Conservation (phyloP, 331 rosid genomes). For the Cucumis variabilis region DNA sequence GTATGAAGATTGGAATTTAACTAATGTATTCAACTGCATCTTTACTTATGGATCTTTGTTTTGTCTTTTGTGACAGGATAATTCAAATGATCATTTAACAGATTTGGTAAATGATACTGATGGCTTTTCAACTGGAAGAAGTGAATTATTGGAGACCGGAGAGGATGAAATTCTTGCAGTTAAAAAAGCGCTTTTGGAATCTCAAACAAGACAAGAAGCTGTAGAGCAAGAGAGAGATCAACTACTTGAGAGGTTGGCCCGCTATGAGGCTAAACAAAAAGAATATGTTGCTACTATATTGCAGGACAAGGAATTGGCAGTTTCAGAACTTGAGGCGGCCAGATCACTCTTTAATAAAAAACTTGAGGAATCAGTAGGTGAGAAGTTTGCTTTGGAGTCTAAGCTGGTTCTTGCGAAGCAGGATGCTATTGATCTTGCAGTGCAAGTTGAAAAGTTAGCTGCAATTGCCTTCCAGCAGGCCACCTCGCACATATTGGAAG, state of each 20-base stretch:
- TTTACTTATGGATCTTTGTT: slow-evolving; percentile 43
- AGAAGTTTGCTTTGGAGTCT: slow-evolving; percentile 64
- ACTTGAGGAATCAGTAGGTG: slow-evolving; percentile 65
- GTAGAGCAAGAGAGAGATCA: slow-evolving; percentile 69
- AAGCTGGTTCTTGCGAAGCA: slow-evolving; percentile 74
- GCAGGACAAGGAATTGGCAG: slow-evolving; percentile 71
- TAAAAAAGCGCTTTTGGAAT: slow-evolving; percentile 58
- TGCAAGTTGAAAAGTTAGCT: slow-evolving; percentile 79
- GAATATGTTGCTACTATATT: slow-evolving; percentile 58
- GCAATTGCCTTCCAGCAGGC: slow-evolving; percentile 81
- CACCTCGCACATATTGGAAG: slow-evolving; percentile 76
- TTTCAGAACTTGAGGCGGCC: slow-evolving; percentile 66
- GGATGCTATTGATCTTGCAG: slow-evolving; percentile 80
- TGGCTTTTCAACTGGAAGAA: slow-evolving; percentile 45
- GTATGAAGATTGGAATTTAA: neutral
- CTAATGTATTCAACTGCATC: slow-evolving; percentile 15
- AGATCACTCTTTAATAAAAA: slow-evolving; percentile 58
- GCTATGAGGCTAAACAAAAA: slow-evolving; percentile 57
- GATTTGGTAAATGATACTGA: slow-evolving; percentile 47
- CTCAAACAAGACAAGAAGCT: slow-evolving; percentile 52
- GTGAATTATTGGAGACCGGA: slow-evolving; percentile 40
- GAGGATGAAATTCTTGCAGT: slow-evolving; percentile 51
- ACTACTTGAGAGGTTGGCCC: slow-evolving; percentile 64
- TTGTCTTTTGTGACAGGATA: slow-evolving; percentile 55
- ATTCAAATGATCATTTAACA: slow-evolving; percentile 49